Percentiles rank a stretch among this genome's conserved stretches.
Conservation (phyloP, 257 asterid species). For the Ligustrum vulgare region DNA sequence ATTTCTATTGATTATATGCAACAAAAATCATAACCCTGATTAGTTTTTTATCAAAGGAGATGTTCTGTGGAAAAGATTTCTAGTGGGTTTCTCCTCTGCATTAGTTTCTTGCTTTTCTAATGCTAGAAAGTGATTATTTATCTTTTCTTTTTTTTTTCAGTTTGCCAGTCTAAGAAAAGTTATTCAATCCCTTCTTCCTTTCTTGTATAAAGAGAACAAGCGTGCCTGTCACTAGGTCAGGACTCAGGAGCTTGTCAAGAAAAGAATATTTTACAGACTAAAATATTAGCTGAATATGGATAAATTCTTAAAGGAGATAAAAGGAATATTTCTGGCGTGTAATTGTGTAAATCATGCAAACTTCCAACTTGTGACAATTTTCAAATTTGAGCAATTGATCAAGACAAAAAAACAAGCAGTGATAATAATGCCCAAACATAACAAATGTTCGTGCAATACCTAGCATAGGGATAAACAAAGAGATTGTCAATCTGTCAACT, state of each 20-base stretch:
- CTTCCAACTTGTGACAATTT: background rate
- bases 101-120: constrained; percentile 33
- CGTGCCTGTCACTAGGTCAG: constrained; percentile 92
- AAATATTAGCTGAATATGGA: background rate
- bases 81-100: constrained; percentile 21
- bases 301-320: constrained; percentile 14
- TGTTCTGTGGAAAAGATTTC: constrained; percentile 4
- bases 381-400: constrained; percentile 15
- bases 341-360: constrained; percentile 7
- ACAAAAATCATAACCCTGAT: constrained; percentile 7
- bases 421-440: constrained; percentile 17
- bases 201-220: constrained; percentile 66
- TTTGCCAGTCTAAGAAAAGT: constrained; percentile 42
- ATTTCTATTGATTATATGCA: constrained; percentile 27
- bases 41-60: background rate
- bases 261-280: constrained; percentile 35
- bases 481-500: no score
- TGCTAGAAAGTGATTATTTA: constrained; percentile 31
- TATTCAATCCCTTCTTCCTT: constrained; percentile 33
- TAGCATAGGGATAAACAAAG: no score
- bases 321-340: constrained; percentile 2
- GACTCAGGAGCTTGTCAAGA: constrained; percentile 63
- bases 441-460: no score
- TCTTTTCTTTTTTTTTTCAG: constrained; percentile 34
- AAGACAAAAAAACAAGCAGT: constrained; percentile 20